Evolutionary conservation across 2,329 filamentous ascomycete species (phyloP).

Genomic region (Penicillium sp.): DNA sequence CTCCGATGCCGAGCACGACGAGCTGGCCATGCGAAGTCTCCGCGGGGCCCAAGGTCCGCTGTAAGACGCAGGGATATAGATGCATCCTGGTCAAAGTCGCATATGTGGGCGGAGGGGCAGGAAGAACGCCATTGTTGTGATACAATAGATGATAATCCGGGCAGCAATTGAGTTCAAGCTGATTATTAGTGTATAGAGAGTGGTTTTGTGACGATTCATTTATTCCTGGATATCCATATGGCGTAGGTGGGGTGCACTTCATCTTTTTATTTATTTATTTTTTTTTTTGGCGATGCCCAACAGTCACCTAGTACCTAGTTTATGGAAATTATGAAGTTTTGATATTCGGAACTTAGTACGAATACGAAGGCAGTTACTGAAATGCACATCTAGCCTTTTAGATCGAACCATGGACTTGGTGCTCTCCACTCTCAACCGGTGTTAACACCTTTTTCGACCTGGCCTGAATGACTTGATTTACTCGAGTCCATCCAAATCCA

Average conservation of each 20-base stretch:
- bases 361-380: too few relatives aligned
- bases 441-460: too few relatives aligned
- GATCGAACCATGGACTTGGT: too few relatives aligned
- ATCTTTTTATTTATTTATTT: background rate
- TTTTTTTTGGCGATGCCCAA: background rate
- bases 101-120: conserved; percentile 1
- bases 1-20: conserved; percentile 39
- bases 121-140: background rate
- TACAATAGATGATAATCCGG: background rate
- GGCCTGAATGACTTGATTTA: too few relatives aligned
- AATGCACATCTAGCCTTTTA: too few relatives aligned
- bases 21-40: conserved; percentile 46
- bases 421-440: too few relatives aligned
- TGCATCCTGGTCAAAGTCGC: conserved; percentile 8
- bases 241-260: background rate
- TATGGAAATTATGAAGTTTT: too few relatives aligned
- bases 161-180: background rate
- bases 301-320: too few relatives aligned
- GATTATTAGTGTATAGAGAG: background rate
- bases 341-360: too few relatives aligned
- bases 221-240: background rate
- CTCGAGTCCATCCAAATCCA: too few relatives aligned
- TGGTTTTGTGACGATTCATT: background rate
- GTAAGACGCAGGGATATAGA: conserved; percentile 14
- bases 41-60: conserved; percentile 30